Conservation (phyloP, 176 grass and related monocot species). For the Oryza glumipatula region DNA sequence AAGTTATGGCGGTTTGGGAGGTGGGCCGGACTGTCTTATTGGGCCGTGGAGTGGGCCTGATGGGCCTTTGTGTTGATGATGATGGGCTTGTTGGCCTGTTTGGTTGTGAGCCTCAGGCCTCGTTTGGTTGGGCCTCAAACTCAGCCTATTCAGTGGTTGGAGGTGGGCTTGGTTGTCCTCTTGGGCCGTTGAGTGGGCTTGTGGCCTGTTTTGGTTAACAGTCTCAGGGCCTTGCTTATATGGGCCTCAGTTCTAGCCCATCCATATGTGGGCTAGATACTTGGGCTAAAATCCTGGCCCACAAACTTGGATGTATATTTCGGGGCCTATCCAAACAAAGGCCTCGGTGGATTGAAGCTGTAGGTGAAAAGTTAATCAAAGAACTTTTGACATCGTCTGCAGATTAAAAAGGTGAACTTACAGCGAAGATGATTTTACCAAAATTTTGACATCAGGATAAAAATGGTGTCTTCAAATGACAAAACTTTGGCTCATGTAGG, state of each 20-base stretch:
- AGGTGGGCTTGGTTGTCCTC: background rate
- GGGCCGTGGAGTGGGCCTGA: background rate
- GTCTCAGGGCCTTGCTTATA: background rate
- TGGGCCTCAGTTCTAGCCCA: background rate
- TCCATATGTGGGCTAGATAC: background rate
- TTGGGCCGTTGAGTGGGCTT: background rate
- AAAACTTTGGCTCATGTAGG: background rate
- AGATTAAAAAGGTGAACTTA: background rate
- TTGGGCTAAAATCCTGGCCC: background rate
- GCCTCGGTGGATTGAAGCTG: too few relatives aligned
- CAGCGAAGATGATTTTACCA: too few relatives aligned
- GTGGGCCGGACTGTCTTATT: background rate
- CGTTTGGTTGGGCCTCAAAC: background rate
- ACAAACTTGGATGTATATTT: background rate
- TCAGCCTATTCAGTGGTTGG: background rate
- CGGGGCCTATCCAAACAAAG: too few relatives aligned
- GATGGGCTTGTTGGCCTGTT: background rate
- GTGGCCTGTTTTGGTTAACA: background rate
- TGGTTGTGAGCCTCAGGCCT: background rate
- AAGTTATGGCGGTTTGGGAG: slow-evolving; percentile 5
- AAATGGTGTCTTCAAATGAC: background rate
- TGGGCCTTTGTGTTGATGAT: background rate
- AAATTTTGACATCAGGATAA: background rate
- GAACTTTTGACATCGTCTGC: too few relatives aligned
- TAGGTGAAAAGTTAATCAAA: too few relatives aligned